These are phyloP conservation scores for Protomyces macrosporus DNA, from an alignment of 1,139 yeast species.

Conservation along the genomic window DNA sequence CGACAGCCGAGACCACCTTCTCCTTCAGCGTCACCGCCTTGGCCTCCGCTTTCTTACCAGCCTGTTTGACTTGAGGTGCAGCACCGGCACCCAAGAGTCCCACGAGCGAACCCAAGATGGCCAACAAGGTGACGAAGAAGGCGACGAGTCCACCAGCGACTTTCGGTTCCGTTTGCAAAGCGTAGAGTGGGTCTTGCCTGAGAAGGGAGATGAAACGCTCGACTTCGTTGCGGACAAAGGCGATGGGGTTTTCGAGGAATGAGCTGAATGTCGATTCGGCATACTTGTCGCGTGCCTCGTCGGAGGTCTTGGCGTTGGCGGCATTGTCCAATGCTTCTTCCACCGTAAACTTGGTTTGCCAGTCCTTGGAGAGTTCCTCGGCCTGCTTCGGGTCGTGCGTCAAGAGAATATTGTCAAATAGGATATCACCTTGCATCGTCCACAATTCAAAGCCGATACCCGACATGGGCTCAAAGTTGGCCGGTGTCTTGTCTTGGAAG, in stretches of 20 bases:
- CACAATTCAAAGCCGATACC: slow-evolving; percentile 86
- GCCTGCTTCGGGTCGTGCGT: slow-evolving; percentile 83
- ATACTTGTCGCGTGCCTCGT: slow-evolving; percentile 28
- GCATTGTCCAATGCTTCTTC: slow-evolving; percentile 46
- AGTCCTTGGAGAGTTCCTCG: slow-evolving; percentile 69
- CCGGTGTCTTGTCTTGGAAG: slow-evolving; percentile 55
- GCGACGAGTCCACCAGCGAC: slow-evolving; percentile 35
- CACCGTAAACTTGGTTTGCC: slow-evolving; percentile 53
- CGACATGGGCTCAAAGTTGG: slow-evolving; percentile 63
- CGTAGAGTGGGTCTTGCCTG: slow-evolving; percentile 37
- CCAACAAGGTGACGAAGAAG: slow-evolving; percentile 34
- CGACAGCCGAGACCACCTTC: slow-evolving; percentile 29
- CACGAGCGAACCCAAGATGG: slow-evolving; percentile 29
- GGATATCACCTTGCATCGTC: slow-evolving; percentile 70
- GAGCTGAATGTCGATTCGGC: slow-evolving; percentile 24
- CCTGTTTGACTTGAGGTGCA: slow-evolving; percentile 10
- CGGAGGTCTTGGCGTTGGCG: slow-evolving; percentile 35
- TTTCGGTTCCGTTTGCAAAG: slow-evolving; percentile 39
- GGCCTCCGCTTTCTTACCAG: slow-evolving; percentile 18
- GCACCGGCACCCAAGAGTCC: slow-evolving; percentile 10
- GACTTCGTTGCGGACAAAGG: slow-evolving; percentile 36
- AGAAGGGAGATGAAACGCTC: slow-evolving; percentile 38
- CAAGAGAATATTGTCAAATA: slow-evolving; percentile 77
- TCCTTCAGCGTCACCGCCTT: slow-evolving; percentile 16
- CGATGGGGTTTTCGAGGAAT: slow-evolving; percentile 39